phyloP scores from a whole-genome alignment of 495 filamentous ascomycete genomes.

The Hyaloscypha variabilis region DNA sequence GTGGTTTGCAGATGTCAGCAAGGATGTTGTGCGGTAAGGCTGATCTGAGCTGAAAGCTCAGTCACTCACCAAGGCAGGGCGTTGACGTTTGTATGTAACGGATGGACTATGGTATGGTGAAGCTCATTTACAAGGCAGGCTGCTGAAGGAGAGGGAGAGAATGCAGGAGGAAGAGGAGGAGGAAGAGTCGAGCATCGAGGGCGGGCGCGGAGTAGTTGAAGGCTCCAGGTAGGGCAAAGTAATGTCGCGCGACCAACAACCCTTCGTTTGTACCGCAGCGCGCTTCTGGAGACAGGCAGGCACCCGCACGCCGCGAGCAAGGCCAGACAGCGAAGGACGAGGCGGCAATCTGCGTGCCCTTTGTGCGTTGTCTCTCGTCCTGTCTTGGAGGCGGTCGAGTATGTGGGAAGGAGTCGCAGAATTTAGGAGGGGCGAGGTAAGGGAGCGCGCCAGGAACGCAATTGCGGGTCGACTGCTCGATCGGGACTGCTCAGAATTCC shows the following conservation, averaged over 20 bases:
- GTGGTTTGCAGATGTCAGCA: constrained; percentile 27
- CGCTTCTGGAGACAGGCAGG: constrained; percentile 23
- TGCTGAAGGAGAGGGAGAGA: constrained; percentile 4
- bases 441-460: constrained; percentile 21
- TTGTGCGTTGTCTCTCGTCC: constrained; percentile 18
- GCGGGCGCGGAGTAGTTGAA: constrained; percentile 25
- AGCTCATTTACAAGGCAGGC: constrained; percentile 32
- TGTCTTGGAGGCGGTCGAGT: constrained; percentile 7
- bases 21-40: constrained; percentile 28
- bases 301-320: constrained; percentile 24
- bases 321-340: constrained; percentile 16
- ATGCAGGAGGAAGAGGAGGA: constrained; percentile 11
- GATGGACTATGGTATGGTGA: constrained; percentile 24
- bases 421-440: constrained; percentile 10
- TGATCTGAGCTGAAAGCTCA: constrained; percentile 31
- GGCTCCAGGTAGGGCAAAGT: constrained; percentile 17
- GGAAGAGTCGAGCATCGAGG: constrained; percentile 31
- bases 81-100: constrained; percentile 32
- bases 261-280: constrained; percentile 34
- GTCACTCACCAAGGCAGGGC: constrained; percentile 28
- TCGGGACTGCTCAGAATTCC: constrained; percentile 17
- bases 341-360: constrained; percentile 18
- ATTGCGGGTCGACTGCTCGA: constrained; percentile 14
- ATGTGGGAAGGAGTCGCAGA: constrained; percentile 11
- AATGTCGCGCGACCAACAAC: constrained; percentile 34